Evolutionary conservation across 106 monocot species (phyloP), one percentile per base, ranked within the genome.

Genomic region (Allium fistulosum): DNA sequence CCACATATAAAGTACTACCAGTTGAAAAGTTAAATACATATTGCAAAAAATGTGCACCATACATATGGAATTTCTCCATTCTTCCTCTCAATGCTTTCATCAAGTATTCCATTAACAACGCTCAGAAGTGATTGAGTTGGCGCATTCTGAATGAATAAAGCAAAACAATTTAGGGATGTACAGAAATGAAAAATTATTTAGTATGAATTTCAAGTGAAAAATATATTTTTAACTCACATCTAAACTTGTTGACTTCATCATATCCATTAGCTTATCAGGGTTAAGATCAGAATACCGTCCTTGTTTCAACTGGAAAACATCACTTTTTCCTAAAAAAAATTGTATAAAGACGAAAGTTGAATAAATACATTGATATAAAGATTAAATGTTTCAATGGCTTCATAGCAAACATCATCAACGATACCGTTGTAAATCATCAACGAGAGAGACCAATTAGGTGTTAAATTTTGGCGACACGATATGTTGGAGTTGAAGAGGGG

Each of bases 41-140:
- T 37, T 37, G 37, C 37, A 37, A 37, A 37, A 37, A 37, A 37
- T 37, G 37, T 37, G 65, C 72, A 64, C 65, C 87, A 81, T 93
- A 99, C 99, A 93, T 83, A 84, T 80, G 89, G 90, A 71, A 93
- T 82, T 74, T 90, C 93, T 65, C 87, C 92, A 81, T 87, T 99
- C 69, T 85, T 93, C 68, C 82, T 90, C 74, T 93, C 90, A 61
- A 80, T 81, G 71, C 84, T 87, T 75, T 93, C 93, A 65, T 90
- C 93, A 26, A 99, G 80, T 79, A 93, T 87, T 51, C 85, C 83
- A 79, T 87, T 83, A 48, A 87, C 76, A 55, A 87, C 74, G 68
- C 83, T 83, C 7, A 90, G 65, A 52, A 99, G 87, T 69, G 93
- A 90, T 53, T 81, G 93, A 27, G 84, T 87, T 11, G 99, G 87